Conservation (phyloP, 768 basidiomycete genomes). For the Strobilomyces dryophilus region DNA sequence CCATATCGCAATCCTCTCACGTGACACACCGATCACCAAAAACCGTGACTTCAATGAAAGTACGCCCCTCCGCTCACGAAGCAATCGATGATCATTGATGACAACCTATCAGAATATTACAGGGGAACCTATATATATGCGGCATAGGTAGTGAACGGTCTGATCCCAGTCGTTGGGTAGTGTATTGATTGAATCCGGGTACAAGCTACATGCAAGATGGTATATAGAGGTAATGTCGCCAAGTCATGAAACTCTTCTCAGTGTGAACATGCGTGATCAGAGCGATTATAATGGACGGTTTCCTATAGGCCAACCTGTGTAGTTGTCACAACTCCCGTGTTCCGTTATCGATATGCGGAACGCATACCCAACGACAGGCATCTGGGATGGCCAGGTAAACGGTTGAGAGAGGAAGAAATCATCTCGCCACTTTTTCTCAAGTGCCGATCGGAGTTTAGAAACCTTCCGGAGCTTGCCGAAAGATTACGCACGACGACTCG, state of each 20-base stretch:
- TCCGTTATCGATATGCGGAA: slow-evolving; percentile 52
- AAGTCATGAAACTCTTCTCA: slow-evolving; percentile 83
- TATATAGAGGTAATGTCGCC: slow-evolving; percentile 45
- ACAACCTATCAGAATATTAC: no score
- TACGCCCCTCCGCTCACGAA: no score
- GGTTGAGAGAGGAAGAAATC: slow-evolving; percentile 24
- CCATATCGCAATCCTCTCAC: slow-evolving; percentile 10
- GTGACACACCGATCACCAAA: background rate
- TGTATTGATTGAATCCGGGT: no score
- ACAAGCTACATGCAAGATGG: no score
- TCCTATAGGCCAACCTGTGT: slow-evolving; percentile 45
- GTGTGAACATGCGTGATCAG: slow-evolving; percentile 65
- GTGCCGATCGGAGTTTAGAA: slow-evolving; percentile 28
- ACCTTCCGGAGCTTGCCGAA: background rate
- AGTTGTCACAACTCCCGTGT: slow-evolving; percentile 37
- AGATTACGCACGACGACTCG: background rate
- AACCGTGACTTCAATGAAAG: no score
- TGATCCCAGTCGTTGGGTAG: no score
- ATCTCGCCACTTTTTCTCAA: background rate
- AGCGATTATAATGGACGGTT: slow-evolving; percentile 79
- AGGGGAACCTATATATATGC: no score
- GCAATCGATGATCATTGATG: no score
- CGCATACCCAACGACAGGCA: slow-evolving; percentile 48
- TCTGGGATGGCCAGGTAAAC: slow-evolving; percentile 45
- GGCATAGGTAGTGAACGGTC: no score